phyloP scores from a whole-genome alignment of 148 eudicot species.

The Cornus kousa region DNA sequence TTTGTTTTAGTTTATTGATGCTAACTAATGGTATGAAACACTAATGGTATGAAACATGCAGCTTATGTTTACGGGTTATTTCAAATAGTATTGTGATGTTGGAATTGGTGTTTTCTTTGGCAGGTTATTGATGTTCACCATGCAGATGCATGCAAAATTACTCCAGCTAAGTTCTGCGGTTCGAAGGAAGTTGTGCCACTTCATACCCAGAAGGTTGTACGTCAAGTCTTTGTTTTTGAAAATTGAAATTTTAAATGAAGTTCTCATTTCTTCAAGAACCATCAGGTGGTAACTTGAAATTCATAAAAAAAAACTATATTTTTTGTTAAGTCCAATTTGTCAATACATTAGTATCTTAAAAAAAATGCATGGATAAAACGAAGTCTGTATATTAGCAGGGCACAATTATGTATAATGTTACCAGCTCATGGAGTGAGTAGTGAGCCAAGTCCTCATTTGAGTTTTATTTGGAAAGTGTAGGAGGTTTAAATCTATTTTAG shows the following conservation, averaged over 20 bases:
- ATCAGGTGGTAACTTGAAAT: background rate
- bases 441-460: no score
- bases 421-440: no score
- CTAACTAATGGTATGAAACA: background rate
- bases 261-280: background rate
- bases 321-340: no score
- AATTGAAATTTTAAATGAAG: background rate
- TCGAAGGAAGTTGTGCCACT: conserved; percentile 87
- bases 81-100: background rate
- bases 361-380: no score
- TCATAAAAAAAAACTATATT: no score
- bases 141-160: conserved; percentile 84
- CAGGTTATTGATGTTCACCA: conserved; percentile 74
- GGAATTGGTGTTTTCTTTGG: conserved; percentile 14
- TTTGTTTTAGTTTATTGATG: background rate
- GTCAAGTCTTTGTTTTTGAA: conserved; percentile 1
- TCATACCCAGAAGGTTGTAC: conserved; percentile 57
- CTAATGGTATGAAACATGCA: background rate
- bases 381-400: no score
- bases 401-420: no score
- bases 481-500: no score
- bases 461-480: no score
- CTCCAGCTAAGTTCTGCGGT: conserved; percentile 87
- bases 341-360: no score
- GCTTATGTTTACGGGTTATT: background rate